Evolutionary conservation across 371 early-diverging fungal species (phyloP).

Genomic region (Gilbertella persicaria): DNA sequence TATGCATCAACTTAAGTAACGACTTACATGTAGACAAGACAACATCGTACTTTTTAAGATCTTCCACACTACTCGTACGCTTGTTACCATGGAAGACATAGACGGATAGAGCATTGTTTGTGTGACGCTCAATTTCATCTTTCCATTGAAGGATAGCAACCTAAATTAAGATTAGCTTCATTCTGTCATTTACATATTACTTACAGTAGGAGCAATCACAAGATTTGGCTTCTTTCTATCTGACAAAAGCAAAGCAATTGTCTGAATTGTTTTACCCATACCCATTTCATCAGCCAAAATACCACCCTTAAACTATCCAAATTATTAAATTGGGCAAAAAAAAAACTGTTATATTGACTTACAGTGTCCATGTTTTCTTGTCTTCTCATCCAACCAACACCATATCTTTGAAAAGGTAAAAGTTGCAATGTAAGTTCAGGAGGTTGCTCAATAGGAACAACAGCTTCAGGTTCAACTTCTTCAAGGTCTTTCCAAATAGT

Average conservation of each 20-base stretch:
- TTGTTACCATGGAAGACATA: constrained; percentile 74
- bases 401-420: constrained; percentile 89
- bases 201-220: constrained; percentile 81
- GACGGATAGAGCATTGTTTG: constrained; percentile 63
- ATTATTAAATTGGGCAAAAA: not conserved
- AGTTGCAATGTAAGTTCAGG: constrained; percentile 70
- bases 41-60: constrained; percentile 72
- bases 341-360: constrained; percentile 17
- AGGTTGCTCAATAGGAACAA: constrained; percentile 69
- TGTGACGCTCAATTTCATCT: constrained; percentile 77
- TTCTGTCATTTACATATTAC: too few species aligned
- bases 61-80: constrained; percentile 47
- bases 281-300: constrained; percentile 95
- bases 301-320: constrained; percentile 83
- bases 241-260: constrained; percentile 81
- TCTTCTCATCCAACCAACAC: constrained; percentile 79
- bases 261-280: constrained; percentile 99
- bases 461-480: constrained; percentile 24
- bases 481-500: constrained; percentile 71
- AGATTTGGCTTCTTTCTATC: constrained; percentile 75
- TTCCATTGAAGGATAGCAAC: constrained; percentile 93
- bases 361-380: constrained; percentile 65
- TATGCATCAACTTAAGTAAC: not conserved
- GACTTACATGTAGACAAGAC: constrained; percentile 81
- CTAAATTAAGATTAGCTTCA: too few species aligned